Evolutionary conservation across 805 yeast genomes (phyloP), one percentile per base, ranked within the genome.

Genomic region (Yarrowia keelungensis): DNA sequence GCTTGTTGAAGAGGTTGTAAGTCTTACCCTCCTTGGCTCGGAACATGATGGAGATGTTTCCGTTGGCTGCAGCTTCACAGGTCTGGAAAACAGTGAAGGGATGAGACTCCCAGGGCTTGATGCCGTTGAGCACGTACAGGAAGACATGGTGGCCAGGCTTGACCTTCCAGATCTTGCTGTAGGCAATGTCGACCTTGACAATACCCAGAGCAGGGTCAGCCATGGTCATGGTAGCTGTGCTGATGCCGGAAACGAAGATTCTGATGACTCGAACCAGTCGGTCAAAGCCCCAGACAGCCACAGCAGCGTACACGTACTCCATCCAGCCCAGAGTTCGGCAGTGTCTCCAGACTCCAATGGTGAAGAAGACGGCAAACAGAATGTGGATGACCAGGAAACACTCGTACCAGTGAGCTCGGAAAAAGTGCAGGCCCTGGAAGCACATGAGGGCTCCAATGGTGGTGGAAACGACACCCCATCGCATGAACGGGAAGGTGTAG

Each of bases 241-340:
- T 69, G 3, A 79, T 73, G 8, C 97, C 97, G 71, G 89, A 88
- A 41, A 79, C 74, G 14, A 83, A 67, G 1, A 91, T 76, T 68
- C 91, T 82, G 0, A 82, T 78, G 11, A 87, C 70, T 71, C 97
- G 82, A 14, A 84, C 73, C 0, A 86, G 70, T 68, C 93, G 80
- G 74, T 92, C 96, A 71, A 86, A 81, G 1, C 80, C 82, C 97
- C 97, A 92, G 9, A 91, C 80, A 0, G 86, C 88, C 70, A 86
- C 82, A 9, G 87, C 74, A 5, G 86, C 83, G 69, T 84, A 86
- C 22, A 83, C 73, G 78, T 82, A 85, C 69, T 81, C 83, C 72
- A 82, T 81, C 1, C 84, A 84, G 66, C 81, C 79, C 73, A 73
- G 39, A 62, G 59, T 69, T 19, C 69, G 76, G 74, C 87, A 81